Evolutionary conservation across 2,329 filamentous ascomycete species (phyloP).

Genomic region (Fusarium phyllophilum): DNA sequence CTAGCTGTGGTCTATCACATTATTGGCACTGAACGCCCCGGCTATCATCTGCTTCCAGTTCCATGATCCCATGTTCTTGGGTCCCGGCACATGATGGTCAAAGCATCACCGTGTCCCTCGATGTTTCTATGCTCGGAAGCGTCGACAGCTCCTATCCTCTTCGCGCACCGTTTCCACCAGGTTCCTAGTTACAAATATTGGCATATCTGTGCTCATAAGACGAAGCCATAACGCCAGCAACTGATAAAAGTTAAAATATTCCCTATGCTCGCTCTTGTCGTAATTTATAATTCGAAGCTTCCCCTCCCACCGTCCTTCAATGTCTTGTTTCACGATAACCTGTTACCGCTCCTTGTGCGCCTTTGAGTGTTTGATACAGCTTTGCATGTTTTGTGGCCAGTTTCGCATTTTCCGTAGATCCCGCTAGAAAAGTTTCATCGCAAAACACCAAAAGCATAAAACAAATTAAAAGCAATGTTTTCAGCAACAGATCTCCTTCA

Average conservation of each 20-base stretch:
- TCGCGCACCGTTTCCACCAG: not conserved
- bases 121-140: not conserved
- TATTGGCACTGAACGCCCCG: constrained; percentile 2
- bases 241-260: constrained; percentile 28
- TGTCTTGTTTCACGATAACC: constrained; percentile 18
- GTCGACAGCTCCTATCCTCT: not conserved
- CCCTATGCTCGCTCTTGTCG: constrained; percentile 37
- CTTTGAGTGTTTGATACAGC: constrained; percentile 19
- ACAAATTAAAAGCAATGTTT: constrained; percentile 24
- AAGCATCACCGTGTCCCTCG: not conserved
- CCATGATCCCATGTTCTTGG: not conserved
- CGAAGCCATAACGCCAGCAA: constrained; percentile 31
- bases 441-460: constrained; percentile 27
- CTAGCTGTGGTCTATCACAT: constrained; percentile 27
- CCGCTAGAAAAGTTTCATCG: constrained; percentile 25
- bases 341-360: constrained; percentile 22
- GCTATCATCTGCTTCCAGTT: not conserved
- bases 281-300: constrained; percentile 27
- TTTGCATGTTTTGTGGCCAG: constrained; percentile 23
- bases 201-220: constrained; percentile 30
- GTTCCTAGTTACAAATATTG: constrained; percentile 27
- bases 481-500: constrained; percentile 32
- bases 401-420: constrained; percentile 21
- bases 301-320: not conserved
- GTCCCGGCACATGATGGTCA: not conserved